Evolutionary conservation across 2,329 filamentous ascomycete genomes (phyloP).

Genomic region (Hypoxylon sp.): DNA sequence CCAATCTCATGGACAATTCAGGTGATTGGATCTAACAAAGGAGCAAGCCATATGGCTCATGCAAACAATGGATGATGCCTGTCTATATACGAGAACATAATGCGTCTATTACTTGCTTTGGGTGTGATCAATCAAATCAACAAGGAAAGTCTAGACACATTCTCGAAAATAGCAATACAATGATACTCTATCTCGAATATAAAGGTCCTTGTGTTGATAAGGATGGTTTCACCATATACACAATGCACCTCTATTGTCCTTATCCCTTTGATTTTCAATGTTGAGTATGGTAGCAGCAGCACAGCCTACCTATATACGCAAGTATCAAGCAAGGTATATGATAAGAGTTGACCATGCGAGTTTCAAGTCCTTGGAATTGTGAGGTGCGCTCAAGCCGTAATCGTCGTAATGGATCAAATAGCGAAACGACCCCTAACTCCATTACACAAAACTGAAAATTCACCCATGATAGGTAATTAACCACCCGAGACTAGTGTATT

Average conservation of each 20-base stretch:
- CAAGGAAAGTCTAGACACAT: not conserved
- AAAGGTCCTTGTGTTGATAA: not conserved
- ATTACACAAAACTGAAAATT: not conserved
- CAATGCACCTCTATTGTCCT: conserved; percentile 4
- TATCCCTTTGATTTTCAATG: conserved; percentile 5
- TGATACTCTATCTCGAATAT: not conserved
- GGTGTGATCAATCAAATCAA: conserved; percentile 2
- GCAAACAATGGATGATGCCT: conserved; percentile 10
- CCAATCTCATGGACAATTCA: not conserved
- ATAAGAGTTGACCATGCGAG: conserved; percentile 8
- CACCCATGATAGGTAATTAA: not conserved
- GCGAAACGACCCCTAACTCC: not conserved
- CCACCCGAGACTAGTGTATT: conserved; percentile 4
- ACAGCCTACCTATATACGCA: conserved; percentile 7
- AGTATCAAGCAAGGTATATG: conserved; percentile 10
- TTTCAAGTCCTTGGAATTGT: not conserved
- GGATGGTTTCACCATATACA: not conserved
- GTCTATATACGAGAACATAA: conserved; percentile 6
- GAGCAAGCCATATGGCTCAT: not conserved
- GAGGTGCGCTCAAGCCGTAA: not conserved
- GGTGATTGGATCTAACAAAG: not conserved
- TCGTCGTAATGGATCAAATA: not conserved
- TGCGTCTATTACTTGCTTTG: conserved; percentile 6
- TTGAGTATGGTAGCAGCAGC: conserved; percentile 11
- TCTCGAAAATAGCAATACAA: not conserved